phyloP scores from a whole-genome alignment of 1,284 basidiomycete genomes.

The Meripilus lineatus region DNA sequence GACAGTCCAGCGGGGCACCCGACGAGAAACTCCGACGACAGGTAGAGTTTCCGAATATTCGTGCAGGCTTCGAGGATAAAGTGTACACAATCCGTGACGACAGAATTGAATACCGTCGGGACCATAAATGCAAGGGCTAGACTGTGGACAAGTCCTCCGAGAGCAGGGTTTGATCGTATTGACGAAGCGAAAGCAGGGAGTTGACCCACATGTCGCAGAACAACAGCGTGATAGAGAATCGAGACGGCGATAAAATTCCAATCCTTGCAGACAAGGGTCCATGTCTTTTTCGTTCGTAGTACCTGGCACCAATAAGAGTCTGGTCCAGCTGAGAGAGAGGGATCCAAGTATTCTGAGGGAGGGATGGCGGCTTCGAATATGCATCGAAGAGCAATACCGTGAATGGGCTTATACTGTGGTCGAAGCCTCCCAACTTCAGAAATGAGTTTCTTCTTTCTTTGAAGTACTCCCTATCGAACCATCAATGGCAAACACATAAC shows the following conservation, averaged over 20 bases:
- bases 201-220: slow-evolving; percentile 9
- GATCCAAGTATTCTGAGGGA: slow-evolving; percentile 3
- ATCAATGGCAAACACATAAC: too few relatives aligned
- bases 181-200: slow-evolving; percentile 6
- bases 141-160: slow-evolving; percentile 1
- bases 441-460: too few relatives aligned
- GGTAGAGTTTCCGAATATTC: too few relatives aligned
- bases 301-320: slow-evolving; percentile 3
- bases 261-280: slow-evolving; percentile 6
- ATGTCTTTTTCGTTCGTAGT: slow-evolving; percentile 7
- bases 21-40: too few relatives aligned
- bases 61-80: neutral
- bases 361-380: slow-evolving; percentile 5
- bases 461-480: too few relatives aligned
- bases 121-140: neutral
- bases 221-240: slow-evolving; percentile 8
- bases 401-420: neutral
- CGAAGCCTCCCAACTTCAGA: too few relatives aligned
- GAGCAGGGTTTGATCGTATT: neutral
- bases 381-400: neutral
- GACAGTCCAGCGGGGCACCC: too few relatives aligned
- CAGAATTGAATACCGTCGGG: neutral
- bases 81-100: neutral
- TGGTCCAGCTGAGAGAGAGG: slow-evolving; percentile 3
- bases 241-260: slow-evolving; percentile 1